Conservation (phyloP, 305 asterid genomes). For the Salvia sclarea region DNA sequence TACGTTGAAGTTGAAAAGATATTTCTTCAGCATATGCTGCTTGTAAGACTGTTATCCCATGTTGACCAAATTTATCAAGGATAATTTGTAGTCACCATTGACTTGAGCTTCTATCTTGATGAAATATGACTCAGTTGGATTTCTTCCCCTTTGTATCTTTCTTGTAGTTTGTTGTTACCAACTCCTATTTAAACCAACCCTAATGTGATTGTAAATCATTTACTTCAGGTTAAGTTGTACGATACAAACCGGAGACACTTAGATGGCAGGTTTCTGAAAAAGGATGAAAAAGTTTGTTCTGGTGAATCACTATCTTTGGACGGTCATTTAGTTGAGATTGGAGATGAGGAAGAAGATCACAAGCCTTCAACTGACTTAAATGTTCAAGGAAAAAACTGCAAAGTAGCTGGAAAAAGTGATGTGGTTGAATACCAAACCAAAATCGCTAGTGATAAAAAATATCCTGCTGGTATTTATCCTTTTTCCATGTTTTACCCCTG, state of each 20-base stretch:
- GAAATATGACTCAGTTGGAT: constrained; percentile 13
- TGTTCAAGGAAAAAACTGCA: constrained; percentile 37
- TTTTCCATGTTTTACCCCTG: constrained; percentile 26
- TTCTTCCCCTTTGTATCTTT: neutral
- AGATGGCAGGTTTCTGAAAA: constrained; percentile 64
- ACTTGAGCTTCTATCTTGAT: constrained; percentile 25
- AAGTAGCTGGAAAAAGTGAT: constrained; percentile 36
- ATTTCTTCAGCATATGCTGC: constrained; percentile 3
- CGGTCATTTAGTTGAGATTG: constrained; percentile 73
- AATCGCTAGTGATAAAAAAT: constrained; percentile 26
- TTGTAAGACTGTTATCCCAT: constrained; percentile 3
- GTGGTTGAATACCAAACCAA: constrained; percentile 29
- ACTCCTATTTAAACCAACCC: constrained; percentile 9
- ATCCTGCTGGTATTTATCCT: constrained; percentile 46
- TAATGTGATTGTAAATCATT: constrained; percentile 21
- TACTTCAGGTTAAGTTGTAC: constrained; percentile 60
- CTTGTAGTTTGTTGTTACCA: neutral
- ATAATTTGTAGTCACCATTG: constrained; percentile 21
- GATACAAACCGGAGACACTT: constrained; percentile 64
- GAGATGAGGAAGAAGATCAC: constrained; percentile 50
- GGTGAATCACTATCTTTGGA: constrained; percentile 65
- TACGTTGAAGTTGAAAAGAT: neutral
- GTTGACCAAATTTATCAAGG: neutral
- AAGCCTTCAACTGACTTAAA: constrained; percentile 43
- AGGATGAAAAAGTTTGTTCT: constrained; percentile 56